phyloP scores from a whole-genome alignment of 1,284 basidiomycete species.

The Microbotryum intermedium region DNA sequence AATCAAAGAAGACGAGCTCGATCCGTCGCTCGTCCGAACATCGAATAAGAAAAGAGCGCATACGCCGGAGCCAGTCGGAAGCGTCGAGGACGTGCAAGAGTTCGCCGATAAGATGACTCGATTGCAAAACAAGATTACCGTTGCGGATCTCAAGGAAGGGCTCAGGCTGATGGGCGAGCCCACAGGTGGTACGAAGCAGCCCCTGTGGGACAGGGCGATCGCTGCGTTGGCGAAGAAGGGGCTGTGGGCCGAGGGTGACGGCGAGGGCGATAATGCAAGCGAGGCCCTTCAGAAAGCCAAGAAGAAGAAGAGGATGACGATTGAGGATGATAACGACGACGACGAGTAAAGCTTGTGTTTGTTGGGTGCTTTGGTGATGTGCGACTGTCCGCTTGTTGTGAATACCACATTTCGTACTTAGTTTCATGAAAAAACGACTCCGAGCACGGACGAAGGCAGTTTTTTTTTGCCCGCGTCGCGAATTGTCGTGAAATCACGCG shows the following conservation, averaged over 20 bases:
- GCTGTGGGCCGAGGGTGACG: neutral
- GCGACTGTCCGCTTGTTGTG: no score
- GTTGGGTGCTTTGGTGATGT: no score
- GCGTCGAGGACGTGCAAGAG: neutral
- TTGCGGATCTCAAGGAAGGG: slow-evolving; percentile 21
- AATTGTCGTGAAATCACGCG: no score
- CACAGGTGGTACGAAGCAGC: slow-evolving; percentile 20
- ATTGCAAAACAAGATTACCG: slow-evolving; percentile 4
- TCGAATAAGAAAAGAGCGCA: slow-evolving; percentile 6
- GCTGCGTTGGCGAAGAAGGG: slow-evolving; percentile 14
- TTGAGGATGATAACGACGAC: neutral
- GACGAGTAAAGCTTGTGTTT: no score
- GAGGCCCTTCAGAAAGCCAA: neutral
- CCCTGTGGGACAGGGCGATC: slow-evolving; percentile 11
- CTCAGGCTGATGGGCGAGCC: slow-evolving; percentile 14
- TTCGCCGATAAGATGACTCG: neutral
- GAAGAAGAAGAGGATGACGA: neutral
- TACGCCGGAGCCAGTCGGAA: neutral
- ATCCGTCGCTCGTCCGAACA: slow-evolving; percentile 5
- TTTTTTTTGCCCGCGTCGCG: no score
- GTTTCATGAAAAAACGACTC: neutral
- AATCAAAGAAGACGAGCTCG: slow-evolving; percentile 14
- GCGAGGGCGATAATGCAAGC: neutral
- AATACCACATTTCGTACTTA: no score
- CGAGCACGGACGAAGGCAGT: no score